These are phyloP conservation scores for Colletotrichum aenigma DNA, from an alignment of 2,329 filamentous ascomycete species.

Conservation along the genomic window DNA sequence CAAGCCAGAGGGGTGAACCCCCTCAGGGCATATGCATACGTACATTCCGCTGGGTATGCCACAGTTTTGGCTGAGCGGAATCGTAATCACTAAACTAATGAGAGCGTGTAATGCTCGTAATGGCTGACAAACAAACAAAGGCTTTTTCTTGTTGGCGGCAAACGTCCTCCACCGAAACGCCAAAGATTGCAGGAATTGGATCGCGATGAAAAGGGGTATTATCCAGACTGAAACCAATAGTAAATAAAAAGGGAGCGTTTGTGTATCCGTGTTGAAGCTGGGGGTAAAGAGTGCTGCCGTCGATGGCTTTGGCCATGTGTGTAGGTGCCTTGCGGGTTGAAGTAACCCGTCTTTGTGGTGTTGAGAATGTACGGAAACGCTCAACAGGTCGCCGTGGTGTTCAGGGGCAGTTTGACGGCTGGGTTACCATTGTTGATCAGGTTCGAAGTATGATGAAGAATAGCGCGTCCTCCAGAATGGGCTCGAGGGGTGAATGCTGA, in stretches of 20 bases:
- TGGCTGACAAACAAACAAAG: background rate
- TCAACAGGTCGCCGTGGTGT: background rate
- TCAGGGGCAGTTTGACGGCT: background rate
- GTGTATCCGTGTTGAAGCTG: background rate
- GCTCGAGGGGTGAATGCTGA: background rate
- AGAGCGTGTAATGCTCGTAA: background rate
- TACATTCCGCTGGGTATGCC: background rate
- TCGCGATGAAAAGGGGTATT: constrained; percentile 15
- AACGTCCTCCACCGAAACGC: background rate
- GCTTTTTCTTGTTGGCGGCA: background rate
- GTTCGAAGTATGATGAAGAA: background rate
- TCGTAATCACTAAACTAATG: background rate
- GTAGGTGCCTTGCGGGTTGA: background rate
- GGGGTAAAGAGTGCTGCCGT: background rate
- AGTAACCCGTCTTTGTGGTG: background rate
- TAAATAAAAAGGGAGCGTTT: background rate
- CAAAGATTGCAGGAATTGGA: background rate
- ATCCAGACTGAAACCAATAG: constrained; percentile 13
- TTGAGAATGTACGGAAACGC: background rate
- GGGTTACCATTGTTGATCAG: background rate
- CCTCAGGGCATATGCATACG: background rate
- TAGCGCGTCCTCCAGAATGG: background rate
- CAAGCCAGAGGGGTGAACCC: background rate
- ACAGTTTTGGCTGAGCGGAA: background rate
- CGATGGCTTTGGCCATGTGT: background rate